These are phyloP conservation scores for Clonostachys sp. DNA, from an alignment of 2,329 filamentous ascomycete species.

Conservation along the genomic window DNA sequence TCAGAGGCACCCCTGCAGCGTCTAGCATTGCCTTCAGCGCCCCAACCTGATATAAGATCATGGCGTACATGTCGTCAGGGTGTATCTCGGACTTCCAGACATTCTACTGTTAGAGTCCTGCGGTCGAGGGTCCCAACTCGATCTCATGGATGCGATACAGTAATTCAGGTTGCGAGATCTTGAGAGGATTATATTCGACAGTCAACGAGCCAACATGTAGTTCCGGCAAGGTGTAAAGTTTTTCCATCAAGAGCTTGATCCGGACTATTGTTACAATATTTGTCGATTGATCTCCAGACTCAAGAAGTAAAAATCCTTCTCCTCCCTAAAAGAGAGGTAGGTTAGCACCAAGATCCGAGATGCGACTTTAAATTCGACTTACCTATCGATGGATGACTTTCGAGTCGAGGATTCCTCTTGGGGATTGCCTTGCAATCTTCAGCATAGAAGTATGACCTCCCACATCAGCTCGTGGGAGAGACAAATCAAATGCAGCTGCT, in stretches of 20 bases:
- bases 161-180: constrained; percentile 5
- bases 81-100: too few relatives aligned
- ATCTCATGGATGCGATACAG: constrained; percentile 5
- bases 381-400: neutral
- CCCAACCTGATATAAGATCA: too few relatives aligned
- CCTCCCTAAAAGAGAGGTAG: constrained; percentile 19
- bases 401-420: neutral
- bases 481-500: too few relatives aligned
- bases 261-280: constrained; percentile 43
- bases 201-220: constrained; percentile 10
- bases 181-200: constrained; percentile 8
- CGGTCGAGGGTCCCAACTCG: too few relatives aligned
- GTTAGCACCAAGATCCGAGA: neutral
- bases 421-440: neutral
- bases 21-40: too few relatives aligned
- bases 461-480: too few relatives aligned
- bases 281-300: constrained; percentile 51
- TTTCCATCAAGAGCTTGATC: constrained; percentile 7
- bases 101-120: too few relatives aligned
- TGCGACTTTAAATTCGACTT: neutral
- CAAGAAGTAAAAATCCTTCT: constrained; percentile 49
- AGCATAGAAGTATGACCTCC: neutral
- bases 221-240: constrained; percentile 1
- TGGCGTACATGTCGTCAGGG: too few relatives aligned
- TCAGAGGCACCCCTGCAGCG: too few relatives aligned